Base-by-base conservation (phyloP, 306 rosid species). In the Lablab purpureus region DNA sequence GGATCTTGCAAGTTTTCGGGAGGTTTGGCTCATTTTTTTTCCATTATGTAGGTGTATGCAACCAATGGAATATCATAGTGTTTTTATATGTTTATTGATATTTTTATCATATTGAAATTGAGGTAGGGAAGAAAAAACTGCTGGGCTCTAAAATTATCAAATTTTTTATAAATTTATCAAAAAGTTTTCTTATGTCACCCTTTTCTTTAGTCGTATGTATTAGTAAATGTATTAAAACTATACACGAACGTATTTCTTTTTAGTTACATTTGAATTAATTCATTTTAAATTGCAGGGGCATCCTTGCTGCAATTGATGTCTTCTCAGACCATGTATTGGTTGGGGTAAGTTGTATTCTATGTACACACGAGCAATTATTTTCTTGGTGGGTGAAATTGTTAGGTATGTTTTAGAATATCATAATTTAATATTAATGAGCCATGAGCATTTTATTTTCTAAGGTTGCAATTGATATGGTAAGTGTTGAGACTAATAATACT, bases 221-320 rank as follows among this genome's bases (percentile, higher is more conserved):
- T 65, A 47, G 22, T 28, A 52, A 68, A 27, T 41, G 12, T 75
- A 27, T 59, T 43, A 50, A 30, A 17, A 67, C 43, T 28, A 71
- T n/a, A 43, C 30, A 40, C 13, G 51, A 19, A 10, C 15, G 15
- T 67, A 46, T 54, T 23, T 17, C 17, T 65, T 66, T 63, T 32
- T 23, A 36, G 74, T 65, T 28, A 59, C 73, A 47, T 69, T 63
- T 67, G 43, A 64, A 65, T 66, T 72, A 32, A 59, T 71, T 69
- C 41, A 54, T 56, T 82, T 66, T 55, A 43, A 34, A 82, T 76
- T 83, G 80, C 96, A 95, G 99, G 87, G 99, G 98, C 68, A 93
- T 95, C 83, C 94, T 95, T 79, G 89, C 99, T 6, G 99, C 99
- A 82, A 76, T 93, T 72, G 98, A 91, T 81, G 91, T 91, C 81